Conservation (phyloP, 345 rosid species). For the Gossypium thurberi region DNA sequence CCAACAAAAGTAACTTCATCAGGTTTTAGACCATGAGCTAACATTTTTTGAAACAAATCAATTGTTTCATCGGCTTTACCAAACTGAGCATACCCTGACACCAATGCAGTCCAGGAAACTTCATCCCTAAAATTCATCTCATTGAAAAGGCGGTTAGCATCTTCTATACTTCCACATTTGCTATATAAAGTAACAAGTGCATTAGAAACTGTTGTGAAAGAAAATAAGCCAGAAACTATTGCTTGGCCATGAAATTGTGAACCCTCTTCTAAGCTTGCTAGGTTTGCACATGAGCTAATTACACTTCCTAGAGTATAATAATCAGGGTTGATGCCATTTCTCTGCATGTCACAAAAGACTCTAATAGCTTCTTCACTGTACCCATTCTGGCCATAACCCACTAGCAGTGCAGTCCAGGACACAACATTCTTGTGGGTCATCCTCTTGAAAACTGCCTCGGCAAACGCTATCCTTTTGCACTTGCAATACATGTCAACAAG, state of each 20-base stretch:
- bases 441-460: conserved; percentile 54
- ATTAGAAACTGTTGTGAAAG: conserved; percentile 65
- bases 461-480: conserved; percentile 50
- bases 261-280: conserved; percentile 85
- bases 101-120: conserved; percentile 89
- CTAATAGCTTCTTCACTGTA: conserved; percentile 69
- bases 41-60: conserved; percentile 68
- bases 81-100: conserved; percentile 79
- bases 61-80: conserved; percentile 78
- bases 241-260: conserved; percentile 79
- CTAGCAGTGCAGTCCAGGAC: conserved; percentile 93
- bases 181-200: conserved; percentile 81
- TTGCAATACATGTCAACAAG: conserved; percentile 94
- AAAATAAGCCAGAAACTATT: conserved; percentile 52
- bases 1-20: conserved; percentile 86
- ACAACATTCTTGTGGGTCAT: conserved; percentile 72
- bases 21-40: conserved; percentile 57
- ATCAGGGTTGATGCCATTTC: conserved; percentile 71
- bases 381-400: conserved; percentile 85
- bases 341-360: conserved; percentile 62
- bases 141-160: conserved; percentile 49
- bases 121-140: conserved; percentile 75
- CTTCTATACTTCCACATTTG: conserved; percentile 77
- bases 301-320: conserved; percentile 80
- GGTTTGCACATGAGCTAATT: conserved; percentile 85